Evolutionary conservation across 257 asterid species (phyloP), one percentile per base, ranked within the genome.

Genomic region (Agastache rugosa): DNA sequence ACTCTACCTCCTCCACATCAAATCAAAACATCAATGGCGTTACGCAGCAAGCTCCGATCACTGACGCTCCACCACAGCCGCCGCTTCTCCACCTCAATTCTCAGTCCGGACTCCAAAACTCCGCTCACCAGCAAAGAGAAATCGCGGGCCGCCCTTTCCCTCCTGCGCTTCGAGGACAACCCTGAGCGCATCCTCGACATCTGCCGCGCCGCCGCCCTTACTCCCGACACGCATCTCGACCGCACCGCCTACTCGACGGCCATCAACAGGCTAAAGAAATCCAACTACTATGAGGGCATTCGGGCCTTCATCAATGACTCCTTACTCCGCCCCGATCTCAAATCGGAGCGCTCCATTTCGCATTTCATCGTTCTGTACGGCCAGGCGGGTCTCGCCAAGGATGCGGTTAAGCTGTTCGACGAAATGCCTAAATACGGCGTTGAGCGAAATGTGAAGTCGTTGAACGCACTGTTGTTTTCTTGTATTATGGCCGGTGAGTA

Each of bases 181-280:
- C 98, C 98, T 1, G 93, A 92, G 69, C 91, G 90, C 27, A 85
- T 94, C 71, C 83, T 94, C 78, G 90, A 87, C 0, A 90, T 94
- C 78, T 94, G 97, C 88, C 86, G 95, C 20, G 91, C 97, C 60
- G 97, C 99, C 53, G 76, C 91, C 29, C 85, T 92, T 7, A 88
- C 87, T 3, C 96, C 98, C 11, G 90, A 80, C 11, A 73, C 86
- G 1, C 94, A 87, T 44, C 83, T 88, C 65, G 97, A 93, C 60
- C 94, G 98, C 12, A 25, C 80, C 6, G 94, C 95, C 29, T 93
- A 76, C 76, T 86, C 91, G 14, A 71, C 42, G 42, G 96, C 97
- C 76, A 79, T 93, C 20, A 31, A 70, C 48, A 90, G 80, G 83
- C 92, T 93, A 44, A 85, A 69, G 51, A 77, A 84, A 25, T 78